Evolutionary conservation across 768 basidiomycete genomes (phyloP).

Genomic region (Suillus sp.): DNA sequence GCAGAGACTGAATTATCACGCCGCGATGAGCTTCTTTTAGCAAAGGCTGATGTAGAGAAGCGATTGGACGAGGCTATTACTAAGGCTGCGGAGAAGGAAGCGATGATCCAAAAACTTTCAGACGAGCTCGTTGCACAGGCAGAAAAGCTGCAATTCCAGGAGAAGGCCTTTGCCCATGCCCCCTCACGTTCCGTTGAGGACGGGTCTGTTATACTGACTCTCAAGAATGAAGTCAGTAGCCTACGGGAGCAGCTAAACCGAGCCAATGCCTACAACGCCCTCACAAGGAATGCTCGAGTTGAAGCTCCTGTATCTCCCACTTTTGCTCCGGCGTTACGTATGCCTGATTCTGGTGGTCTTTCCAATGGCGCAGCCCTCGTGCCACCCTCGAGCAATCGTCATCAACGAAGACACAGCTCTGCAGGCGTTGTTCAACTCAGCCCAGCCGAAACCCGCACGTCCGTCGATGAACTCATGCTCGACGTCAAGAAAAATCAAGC

Average conservation of each 20-base stretch:
- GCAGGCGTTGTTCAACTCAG: slow-evolving; percentile 72
- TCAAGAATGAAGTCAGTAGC: slow-evolving; percentile 90
- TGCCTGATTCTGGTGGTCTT: slow-evolving; percentile 42
- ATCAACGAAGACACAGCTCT: slow-evolving; percentile 85
- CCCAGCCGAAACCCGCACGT: slow-evolving; percentile 66
- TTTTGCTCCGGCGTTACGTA: slow-evolving; percentile 78
- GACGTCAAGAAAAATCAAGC: slow-evolving; percentile 72
- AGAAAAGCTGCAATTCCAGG: slow-evolving; percentile 72
- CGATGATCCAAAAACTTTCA: slow-evolving; percentile 76
- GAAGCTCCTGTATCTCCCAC: slow-evolving; percentile 83
- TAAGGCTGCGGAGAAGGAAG: slow-evolving; percentile 82
- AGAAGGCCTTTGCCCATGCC: slow-evolving; percentile 64
- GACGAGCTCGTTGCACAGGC: slow-evolving; percentile 76
- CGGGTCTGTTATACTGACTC: slow-evolving; percentile 78
- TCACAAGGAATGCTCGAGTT: slow-evolving; percentile 71
- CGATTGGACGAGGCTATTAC: slow-evolving; percentile 76
- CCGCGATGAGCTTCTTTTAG: slow-evolving; percentile 70
- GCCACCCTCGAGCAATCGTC: slow-evolving; percentile 47
- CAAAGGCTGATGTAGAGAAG: slow-evolving; percentile 80
- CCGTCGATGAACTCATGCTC: slow-evolving; percentile 77
- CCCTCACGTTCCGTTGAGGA: slow-evolving; percentile 79
- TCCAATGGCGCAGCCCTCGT: slow-evolving; percentile 48
- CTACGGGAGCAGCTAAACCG: slow-evolving; percentile 96
- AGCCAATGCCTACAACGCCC: slow-evolving; percentile 86
- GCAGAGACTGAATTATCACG: slow-evolving; percentile 72